Evolutionary conservation across 2,329 filamentous ascomycete genomes (phyloP), one percentile per base, ranked within the genome.

Genomic region (Fusarium goolgardi): DNA sequence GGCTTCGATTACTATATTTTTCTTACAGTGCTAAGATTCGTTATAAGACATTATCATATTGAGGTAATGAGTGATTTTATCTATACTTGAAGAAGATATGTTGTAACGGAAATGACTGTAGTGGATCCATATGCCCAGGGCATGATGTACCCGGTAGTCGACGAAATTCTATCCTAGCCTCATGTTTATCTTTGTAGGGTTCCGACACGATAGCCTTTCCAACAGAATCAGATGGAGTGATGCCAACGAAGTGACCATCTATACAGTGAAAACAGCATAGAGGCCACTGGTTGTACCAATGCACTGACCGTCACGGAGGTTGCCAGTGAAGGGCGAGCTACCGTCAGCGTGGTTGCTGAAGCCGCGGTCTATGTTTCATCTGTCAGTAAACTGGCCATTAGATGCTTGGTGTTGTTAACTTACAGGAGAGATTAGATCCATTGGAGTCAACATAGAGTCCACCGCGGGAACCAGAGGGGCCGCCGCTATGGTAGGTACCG

Each of bases 361-460:
- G 3, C 55, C 55, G 0, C 55, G 51, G 31, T 56, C 55, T 58
- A 15, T 3, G 2, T 15, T 2, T 2, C 0, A 8, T 11, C 1
- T 1, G 2, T 57, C 3, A 57, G 21, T 3, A 13, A 4, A 10
- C 13, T 3, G 13, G 9, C 2, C 10, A 11, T 4, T 12, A 8
- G 13, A 12, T 6, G 6, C 6, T 2, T 1, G 3, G 9, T 3
- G 1, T 2, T 6, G 32, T 2, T 5, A 23, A 20, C 51, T 4
- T 15, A 58, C 51, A 58, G 8, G 55, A 54, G 2, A 58, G 55
- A 16, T 34, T 27, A 6, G 40, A 32, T 6, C 39, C 51, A 15
- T 58, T 31, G 20, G 55, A 58, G 16, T 58, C 40, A 20, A 58
- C 55, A 16, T 56, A 58, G 1, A 58, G 51, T 5, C 55, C 55